A percentile compares a stretch with the other conserved stretches of the same genome.
These are phyloP conservation scores for Cardamine chenopodiifolia DNA, from an alignment of 345 rosid species.

Conservation along the genomic window DNA sequence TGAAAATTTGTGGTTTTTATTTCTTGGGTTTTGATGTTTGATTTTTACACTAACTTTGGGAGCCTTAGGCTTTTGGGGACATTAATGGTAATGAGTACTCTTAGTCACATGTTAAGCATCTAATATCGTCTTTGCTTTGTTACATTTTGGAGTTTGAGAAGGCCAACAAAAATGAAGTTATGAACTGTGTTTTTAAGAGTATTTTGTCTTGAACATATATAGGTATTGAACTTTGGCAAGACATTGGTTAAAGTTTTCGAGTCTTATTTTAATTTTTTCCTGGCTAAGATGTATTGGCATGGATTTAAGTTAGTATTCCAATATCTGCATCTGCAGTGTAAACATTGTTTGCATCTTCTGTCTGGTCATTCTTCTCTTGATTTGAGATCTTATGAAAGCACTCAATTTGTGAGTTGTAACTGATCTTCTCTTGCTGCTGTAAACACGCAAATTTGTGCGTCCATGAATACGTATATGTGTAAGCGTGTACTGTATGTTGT, in stretches of 20 bases:
- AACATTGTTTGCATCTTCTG: background rate
- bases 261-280: background rate
- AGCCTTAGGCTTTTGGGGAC: background rate
- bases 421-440: slow-evolving; percentile 1
- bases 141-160: background rate
- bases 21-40: background rate
- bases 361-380: slow-evolving; percentile 1
- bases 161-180: too few species aligned
- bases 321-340: slow-evolving; percentile 4
- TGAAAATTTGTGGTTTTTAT: background rate
- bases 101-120: background rate
- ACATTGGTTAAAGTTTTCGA: background rate
- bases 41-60: background rate
- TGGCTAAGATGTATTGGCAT: background rate
- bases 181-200: background rate
- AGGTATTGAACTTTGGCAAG: background rate
- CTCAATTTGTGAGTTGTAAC: slow-evolving; percentile 7
- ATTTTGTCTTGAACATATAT: background rate
- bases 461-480: background rate
- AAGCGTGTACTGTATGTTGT: background rate
- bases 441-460: background rate
- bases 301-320: background rate
- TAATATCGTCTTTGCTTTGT: background rate
- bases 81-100: background rate
- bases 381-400: background rate